Conservation (phyloP, 2,329 filamentous ascomycete species). For the Fonsecaea erecta region DNA sequence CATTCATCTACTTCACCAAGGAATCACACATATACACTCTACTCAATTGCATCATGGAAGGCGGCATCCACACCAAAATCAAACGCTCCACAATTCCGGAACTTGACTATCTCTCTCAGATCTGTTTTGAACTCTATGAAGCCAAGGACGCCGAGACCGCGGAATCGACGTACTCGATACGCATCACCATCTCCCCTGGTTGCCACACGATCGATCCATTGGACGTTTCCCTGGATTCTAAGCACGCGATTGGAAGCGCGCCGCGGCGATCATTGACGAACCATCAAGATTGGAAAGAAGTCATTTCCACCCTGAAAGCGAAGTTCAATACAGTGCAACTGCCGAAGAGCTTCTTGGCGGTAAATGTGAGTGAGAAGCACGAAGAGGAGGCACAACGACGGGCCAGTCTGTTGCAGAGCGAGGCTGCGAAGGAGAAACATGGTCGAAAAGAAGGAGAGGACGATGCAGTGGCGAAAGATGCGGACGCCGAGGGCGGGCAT, state of each 20-base stretch:
- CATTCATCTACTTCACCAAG: slow-evolving; percentile 99
- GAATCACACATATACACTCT: slow-evolving; percentile 98
- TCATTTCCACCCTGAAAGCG: slow-evolving; percentile 91
- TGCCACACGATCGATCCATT: slow-evolving; percentile 96
- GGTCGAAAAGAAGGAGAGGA: neutral
- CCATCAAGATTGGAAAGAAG: slow-evolving; percentile 92
- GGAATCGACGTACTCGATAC: slow-evolving; percentile 90
- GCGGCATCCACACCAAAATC: slow-evolving; percentile 96
- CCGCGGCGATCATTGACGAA: slow-evolving; percentile 87
- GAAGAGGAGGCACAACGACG: slow-evolving; percentile 39
- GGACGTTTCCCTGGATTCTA: slow-evolving; percentile 93
- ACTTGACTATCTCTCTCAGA: slow-evolving; percentile 95
- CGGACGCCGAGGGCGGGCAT: neutral
- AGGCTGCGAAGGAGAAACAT: slow-evolving; percentile 25
- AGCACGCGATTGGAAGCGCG: slow-evolving; percentile 93
- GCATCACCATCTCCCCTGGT: slow-evolving; percentile 92
- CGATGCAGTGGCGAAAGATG: neutral
- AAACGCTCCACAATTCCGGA: slow-evolving; percentile 93
- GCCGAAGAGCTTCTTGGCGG: slow-evolving; percentile 57
- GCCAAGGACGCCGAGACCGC: slow-evolving; percentile 79
- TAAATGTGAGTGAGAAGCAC: slow-evolving; percentile 58
- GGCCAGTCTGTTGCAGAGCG: slow-evolving; percentile 31
- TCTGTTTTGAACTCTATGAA: slow-evolving; percentile 97
- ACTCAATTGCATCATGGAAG: slow-evolving; percentile 95
- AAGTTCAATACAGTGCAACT: slow-evolving; percentile 85